Percentiles rank a stretch among this genome's conserved stretches.
These are phyloP conservation scores for Coemansia sp. DNA, from an alignment of 192 early-diverging fungal genomes.

Conservation along the genomic window DNA sequence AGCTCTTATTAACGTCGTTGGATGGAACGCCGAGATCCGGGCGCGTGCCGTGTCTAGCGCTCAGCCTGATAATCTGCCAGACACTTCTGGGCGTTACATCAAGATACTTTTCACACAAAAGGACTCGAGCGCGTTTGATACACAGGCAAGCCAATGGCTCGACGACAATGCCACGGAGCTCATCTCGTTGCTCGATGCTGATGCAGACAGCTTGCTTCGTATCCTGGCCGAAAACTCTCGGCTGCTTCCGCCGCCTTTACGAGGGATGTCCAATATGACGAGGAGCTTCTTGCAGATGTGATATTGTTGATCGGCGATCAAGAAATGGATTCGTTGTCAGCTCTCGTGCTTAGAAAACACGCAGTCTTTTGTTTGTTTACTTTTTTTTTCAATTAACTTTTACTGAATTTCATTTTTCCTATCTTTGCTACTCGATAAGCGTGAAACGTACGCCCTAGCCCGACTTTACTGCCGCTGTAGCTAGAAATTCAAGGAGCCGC, in stretches of 20 bases:
- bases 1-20: slow-evolving; percentile 40
- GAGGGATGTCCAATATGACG: slow-evolving; percentile 40
- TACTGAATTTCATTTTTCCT: slow-evolving; percentile 8
- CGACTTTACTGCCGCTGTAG: too few relatives aligned
- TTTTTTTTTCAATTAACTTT: not conserved
- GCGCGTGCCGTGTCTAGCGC: slow-evolving; percentile 8
- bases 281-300: slow-evolving; percentile 40
- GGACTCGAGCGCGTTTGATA: slow-evolving; percentile 17
- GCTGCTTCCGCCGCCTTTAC: slow-evolving; percentile 39
- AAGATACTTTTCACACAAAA: slow-evolving; percentile 36
- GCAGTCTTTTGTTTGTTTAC: not conserved
- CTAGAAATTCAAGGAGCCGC: too few relatives aligned
- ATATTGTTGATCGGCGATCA: slow-evolving; percentile 5
- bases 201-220: slow-evolving; percentile 23
- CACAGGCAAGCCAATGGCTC: slow-evolving; percentile 31
- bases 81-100: slow-evolving; percentile 8
- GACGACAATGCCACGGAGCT: slow-evolving; percentile 37
- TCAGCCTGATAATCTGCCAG: not conserved
- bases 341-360: not conserved
- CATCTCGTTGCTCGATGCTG: slow-evolving; percentile 39
- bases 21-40: slow-evolving; percentile 48
- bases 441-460: too few relatives aligned
- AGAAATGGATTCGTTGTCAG: not conserved
- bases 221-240: slow-evolving; percentile 23
- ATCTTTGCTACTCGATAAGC: not conserved